Evolutionary conservation across 371 early-diverging fungal species (phyloP).

Genomic region (Apophysomyces ossiformis): DNA sequence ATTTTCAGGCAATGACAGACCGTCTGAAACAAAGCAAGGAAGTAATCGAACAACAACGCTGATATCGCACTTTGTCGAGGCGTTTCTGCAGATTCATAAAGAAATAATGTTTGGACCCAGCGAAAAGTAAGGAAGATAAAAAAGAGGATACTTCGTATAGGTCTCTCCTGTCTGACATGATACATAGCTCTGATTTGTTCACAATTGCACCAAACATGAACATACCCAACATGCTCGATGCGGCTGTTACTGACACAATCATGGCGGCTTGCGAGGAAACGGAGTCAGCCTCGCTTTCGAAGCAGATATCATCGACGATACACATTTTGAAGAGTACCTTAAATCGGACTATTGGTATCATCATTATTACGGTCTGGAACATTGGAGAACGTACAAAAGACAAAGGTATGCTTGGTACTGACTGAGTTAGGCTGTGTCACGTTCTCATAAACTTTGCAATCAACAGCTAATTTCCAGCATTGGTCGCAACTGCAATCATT

Average conservation of each 20-base stretch:
- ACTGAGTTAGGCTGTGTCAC: background rate
- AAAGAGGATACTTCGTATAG: background rate
- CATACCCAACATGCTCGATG: constrained; percentile 18
- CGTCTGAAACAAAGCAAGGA: constrained; percentile 3
- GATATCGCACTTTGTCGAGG: constrained; percentile 42
- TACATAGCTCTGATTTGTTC: background rate
- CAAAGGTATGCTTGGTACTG: constrained; percentile 24
- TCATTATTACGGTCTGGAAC: constrained; percentile 49
- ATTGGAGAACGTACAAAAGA: constrained; percentile 40
- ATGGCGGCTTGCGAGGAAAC: background rate
- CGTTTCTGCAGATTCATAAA: constrained; percentile 45
- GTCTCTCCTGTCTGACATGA: background rate
- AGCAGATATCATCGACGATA: constrained; percentile 20
- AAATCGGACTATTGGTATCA: constrained; percentile 38
- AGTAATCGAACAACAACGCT: constrained; percentile 15
- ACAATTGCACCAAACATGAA: constrained; percentile 6
- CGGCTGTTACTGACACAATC: constrained; percentile 8
- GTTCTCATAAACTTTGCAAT: background rate
- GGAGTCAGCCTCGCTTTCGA: constrained; percentile 1
- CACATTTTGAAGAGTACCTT: constrained; percentile 44
- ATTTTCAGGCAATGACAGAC: constrained; percentile 23
- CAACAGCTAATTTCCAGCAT: constrained; percentile 21
- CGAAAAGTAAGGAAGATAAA: constrained; percentile 18
- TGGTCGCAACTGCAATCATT: constrained; percentile 31
- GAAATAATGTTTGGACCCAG: constrained; percentile 38